Evolutionary conservation across 768 basidiomycete genomes (phyloP), one percentile per base, ranked within the genome.

Genomic region (Suillus subalutaceus): DNA sequence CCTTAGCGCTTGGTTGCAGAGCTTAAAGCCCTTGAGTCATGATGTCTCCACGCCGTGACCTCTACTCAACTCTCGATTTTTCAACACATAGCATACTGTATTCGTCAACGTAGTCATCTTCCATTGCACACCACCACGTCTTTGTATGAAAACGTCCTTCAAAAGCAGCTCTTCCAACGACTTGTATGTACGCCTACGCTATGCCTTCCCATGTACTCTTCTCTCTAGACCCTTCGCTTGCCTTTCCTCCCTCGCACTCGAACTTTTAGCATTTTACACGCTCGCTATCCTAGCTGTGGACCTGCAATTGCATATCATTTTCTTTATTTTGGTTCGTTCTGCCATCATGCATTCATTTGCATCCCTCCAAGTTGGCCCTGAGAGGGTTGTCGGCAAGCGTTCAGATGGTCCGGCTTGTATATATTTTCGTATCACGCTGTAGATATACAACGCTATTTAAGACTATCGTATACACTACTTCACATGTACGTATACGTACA

Each of bases 1-100:
- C 58, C 65, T 37, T 68, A 90, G 89, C 86, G 87, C 63, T 84
- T 90, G 68, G 87, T 90, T n/a, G 81, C 77, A 65, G 89, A 90
- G 70, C 82, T 90, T 6, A 86, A 86, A 72, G 78, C 81, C 37
- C 77, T 87, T 46, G 82, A 84, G 69, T 74, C 78, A 13, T 78
- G 62, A 77, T 66, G 65, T 68, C 57, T 63, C 46, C 52, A 43
- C 58, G 30, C 16, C 52, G 26, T 44, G 59, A 44, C 9, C 40
- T 61, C 41, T 26, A 63, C 37, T 64, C 57, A 52, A 53, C 37
- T 46, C 60, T 63, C 55, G 62, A 50, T 53, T 64, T 67, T 63
- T 62, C 41, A 63, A 72, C 67, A 20, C 59, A 67, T 63, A 65
- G 67, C 74, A 65, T 66, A 69, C 65, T 76, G 77, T 76, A 78